phyloP scores from a whole-genome alignment of 352 stramenopile genomes.

The Phytophthora fragariae region DNA sequence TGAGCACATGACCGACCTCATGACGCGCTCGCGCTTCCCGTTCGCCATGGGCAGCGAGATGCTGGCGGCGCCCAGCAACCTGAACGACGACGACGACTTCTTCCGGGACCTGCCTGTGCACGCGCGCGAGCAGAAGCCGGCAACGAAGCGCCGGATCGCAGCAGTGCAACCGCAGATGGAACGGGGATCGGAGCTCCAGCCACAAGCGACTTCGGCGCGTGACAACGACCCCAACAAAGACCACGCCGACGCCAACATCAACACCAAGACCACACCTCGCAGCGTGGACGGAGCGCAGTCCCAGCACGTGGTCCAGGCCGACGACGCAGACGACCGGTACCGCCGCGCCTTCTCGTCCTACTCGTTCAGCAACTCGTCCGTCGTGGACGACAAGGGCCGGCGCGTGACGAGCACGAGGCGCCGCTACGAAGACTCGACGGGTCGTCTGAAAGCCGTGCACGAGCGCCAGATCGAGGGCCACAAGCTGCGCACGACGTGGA shows the following conservation, averaged over 20 bases:
- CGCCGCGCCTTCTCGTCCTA: conserved; percentile 43
- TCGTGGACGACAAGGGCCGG: conserved; percentile 46
- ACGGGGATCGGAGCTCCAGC: neutral
- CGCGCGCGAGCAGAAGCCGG: conserved; percentile 24
- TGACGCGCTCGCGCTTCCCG: conserved; percentile 34
- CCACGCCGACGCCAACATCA: neutral
- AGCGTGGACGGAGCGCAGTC: neutral
- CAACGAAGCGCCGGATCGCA: neutral
- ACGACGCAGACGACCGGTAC: neutral
- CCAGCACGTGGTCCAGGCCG: neutral
- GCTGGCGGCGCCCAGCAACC: conserved; percentile 27
- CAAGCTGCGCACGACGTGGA: conserved; percentile 44
- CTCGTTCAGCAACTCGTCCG: conserved; percentile 47
- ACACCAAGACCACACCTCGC: neutral
- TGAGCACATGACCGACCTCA: conserved; percentile 45
- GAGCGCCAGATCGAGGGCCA: conserved; percentile 48
- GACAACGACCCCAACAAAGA: conserved; percentile 8
- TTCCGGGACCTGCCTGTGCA: conserved; percentile 57
- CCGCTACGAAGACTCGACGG: conserved; percentile 57
- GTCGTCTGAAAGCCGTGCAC: conserved; percentile 54
- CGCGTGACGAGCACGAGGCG: conserved; percentile 44
- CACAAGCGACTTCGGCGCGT: neutral
- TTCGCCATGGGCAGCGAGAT: conserved; percentile 26
- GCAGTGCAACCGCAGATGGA: neutral
- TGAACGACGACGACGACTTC: conserved; percentile 60